Evolutionary conservation across 768 basidiomycete genomes (phyloP).

Genomic region (Boletus tomentosulus): DNA sequence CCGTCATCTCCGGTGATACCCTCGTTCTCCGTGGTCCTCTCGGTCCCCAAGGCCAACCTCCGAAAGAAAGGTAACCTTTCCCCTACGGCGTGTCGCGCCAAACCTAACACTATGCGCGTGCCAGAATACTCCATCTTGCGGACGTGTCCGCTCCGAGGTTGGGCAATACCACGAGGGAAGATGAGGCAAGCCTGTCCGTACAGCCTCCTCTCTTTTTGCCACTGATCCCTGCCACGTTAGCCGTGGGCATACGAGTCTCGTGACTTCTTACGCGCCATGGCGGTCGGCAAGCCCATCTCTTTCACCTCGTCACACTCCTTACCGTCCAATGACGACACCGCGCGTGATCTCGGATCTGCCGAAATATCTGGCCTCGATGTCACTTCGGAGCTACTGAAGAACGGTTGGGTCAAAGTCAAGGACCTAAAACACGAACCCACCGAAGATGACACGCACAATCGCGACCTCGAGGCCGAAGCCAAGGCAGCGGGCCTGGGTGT

Average conservation of each 20-base stretch:
- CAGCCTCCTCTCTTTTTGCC: neutral
- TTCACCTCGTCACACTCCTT: constrained; percentile 82
- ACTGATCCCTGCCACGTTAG: constrained; percentile 35
- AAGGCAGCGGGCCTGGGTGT: constrained; percentile 71
- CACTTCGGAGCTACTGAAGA: constrained; percentile 69
- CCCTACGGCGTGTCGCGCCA: neutral
- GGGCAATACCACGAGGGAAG: constrained; percentile 78
- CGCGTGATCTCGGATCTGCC: constrained; percentile 76
- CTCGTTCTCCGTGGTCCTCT: constrained; percentile 76
- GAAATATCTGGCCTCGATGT: constrained; percentile 73
- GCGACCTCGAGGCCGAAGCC: constrained; percentile 74
- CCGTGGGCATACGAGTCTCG: constrained; percentile 91
- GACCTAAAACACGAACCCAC: constrained; percentile 81
- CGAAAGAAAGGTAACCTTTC: constrained; percentile 74
- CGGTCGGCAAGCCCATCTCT: constrained; percentile 87
- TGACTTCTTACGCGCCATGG: constrained; percentile 80
- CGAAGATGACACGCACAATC: constrained; percentile 69
- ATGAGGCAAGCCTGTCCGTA: constrained; percentile 59
- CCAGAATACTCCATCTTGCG: constrained; percentile 83
- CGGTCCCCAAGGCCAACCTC: constrained; percentile 78
- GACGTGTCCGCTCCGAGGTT: constrained; percentile 82
- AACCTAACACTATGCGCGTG: constrained; percentile 10
- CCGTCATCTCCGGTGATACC: constrained; percentile 88
- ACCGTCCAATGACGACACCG: constrained; percentile 66
- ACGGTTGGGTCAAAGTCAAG: constrained; percentile 93